Percentiles rank a stretch among this genome's conserved stretches.
Conservation (phyloP, 176 grass and related monocot species). For the Oryza longistaminata region DNA sequence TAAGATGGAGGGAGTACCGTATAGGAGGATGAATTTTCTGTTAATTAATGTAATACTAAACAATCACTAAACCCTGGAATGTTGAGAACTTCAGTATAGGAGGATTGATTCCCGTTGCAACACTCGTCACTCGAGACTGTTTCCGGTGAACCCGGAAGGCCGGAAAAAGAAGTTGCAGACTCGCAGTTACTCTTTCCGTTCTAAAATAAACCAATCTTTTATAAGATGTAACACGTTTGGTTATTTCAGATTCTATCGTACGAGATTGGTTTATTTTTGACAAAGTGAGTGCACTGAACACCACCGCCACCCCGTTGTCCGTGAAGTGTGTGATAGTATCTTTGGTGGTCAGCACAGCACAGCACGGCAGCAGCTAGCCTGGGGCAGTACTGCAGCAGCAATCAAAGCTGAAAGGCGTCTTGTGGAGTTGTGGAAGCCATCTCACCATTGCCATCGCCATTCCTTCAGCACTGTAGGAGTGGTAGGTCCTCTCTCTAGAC, state of each 20-base stretch:
- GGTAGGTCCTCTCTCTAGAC: background rate
- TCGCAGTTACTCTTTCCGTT: too few relatives aligned
- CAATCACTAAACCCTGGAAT: background rate
- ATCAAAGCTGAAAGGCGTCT: background rate
- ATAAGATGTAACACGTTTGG: too few relatives aligned
- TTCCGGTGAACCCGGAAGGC: background rate
- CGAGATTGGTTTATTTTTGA: too few relatives aligned
- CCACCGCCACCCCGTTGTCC: background rate
- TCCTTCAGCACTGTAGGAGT: background rate
- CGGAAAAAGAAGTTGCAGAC: background rate
- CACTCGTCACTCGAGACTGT: background rate
- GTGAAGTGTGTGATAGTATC: constrained; percentile 10
- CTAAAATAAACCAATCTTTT: too few relatives aligned
- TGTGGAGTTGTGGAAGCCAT: constrained; percentile 19
- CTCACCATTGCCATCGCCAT: background rate
- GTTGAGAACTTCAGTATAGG: background rate
- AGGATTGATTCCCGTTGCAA: background rate
- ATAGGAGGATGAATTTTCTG: background rate
- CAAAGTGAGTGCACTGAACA: too few relatives aligned
- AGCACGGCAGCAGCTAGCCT: background rate
- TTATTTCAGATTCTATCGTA: too few relatives aligned
- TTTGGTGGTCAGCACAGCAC: constrained; percentile 16
- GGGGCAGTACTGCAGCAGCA: background rate
- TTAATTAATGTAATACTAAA: background rate
- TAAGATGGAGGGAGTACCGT: too few relatives aligned